phyloP scores from a whole-genome alignment of 352 stramenopile genomes.

The Globisporangium abappressorium region DNA sequence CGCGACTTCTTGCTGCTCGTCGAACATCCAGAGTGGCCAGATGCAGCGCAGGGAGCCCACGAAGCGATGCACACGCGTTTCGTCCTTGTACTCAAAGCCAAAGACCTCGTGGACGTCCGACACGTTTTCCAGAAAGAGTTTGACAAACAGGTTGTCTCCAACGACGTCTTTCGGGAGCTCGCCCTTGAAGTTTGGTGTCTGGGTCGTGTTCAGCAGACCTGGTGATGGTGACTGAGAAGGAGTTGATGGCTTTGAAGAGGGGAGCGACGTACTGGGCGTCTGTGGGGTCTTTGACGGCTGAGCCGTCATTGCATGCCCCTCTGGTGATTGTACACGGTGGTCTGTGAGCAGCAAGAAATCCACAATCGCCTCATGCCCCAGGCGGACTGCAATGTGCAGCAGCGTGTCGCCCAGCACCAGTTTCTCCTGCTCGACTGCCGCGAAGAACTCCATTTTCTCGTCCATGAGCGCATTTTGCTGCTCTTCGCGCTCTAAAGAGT shows the following conservation, averaged over 20 bases:
- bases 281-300: background rate
- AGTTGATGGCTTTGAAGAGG: background rate
- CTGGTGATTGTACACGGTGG: slow-evolving; percentile 14
- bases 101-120: slow-evolving; percentile 67
- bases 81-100: slow-evolving; percentile 51
- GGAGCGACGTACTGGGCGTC: background rate
- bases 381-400: slow-evolving; percentile 63
- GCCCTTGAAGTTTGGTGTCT: slow-evolving; percentile 67
- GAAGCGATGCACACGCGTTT: slow-evolving; percentile 63
- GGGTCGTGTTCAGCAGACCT: slow-evolving; percentile 27
- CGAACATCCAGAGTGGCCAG: slow-evolving; percentile 80
- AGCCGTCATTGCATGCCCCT: background rate
- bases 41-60: slow-evolving; percentile 46
- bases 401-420: slow-evolving; percentile 72
- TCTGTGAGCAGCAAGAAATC: slow-evolving; percentile 67
- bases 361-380: slow-evolving; percentile 47
- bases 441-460: slow-evolving; percentile 81
- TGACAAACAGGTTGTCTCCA: slow-evolving; percentile 28
- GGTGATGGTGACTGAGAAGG: background rate
- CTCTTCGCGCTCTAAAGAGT: slow-evolving; percentile 57
- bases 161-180: slow-evolving; percentile 49
- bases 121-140: slow-evolving; percentile 50
- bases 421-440: slow-evolving; percentile 45
- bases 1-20: slow-evolving; percentile 53
- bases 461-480: slow-evolving; percentile 44